Conservation (phyloP, 176 grass and related monocot genomes). For the Aegilops longissima region DNA sequence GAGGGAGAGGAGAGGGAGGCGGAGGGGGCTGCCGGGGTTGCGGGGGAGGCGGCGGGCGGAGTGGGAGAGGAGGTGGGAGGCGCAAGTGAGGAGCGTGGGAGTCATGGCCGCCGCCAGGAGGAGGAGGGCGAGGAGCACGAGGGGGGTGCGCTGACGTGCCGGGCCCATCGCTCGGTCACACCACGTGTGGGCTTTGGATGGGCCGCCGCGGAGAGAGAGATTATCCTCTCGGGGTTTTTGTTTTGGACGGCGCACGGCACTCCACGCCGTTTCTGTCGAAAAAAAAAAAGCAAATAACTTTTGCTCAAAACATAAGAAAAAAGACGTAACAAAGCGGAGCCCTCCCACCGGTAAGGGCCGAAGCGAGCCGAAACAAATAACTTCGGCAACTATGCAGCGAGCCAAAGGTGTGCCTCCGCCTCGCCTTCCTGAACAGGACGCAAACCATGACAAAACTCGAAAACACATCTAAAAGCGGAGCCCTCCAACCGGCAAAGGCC, state of each 20-base stretch:
- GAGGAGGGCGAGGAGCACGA: background rate
- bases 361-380: too few species aligned
- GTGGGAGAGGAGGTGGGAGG: background rate
- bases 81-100: background rate
- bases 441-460: too few species aligned
- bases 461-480: too few species aligned
- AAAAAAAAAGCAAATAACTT: too few species aligned
- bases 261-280: background rate
- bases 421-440: too few species aligned
- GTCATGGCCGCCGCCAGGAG: background rate
- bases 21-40: background rate
- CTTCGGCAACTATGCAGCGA: too few species aligned
- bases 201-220: background rate
- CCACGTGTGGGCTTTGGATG: background rate
- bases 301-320: too few species aligned
- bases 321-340: too few species aligned
- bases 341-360: too few species aligned
- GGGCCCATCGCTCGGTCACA: background rate
- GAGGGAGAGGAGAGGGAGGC: slow-evolving; percentile 17
- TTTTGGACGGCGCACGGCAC: background rate
- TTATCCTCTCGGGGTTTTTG: background rate
- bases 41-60: too few species aligned
- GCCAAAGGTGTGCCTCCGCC: too few species aligned
- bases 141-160: background rate
- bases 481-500: too few species aligned